These are phyloP conservation scores for Stentor coeruleus DNA, from an alignment of 73 alveolate species.

Conservation along the genomic window DNA sequence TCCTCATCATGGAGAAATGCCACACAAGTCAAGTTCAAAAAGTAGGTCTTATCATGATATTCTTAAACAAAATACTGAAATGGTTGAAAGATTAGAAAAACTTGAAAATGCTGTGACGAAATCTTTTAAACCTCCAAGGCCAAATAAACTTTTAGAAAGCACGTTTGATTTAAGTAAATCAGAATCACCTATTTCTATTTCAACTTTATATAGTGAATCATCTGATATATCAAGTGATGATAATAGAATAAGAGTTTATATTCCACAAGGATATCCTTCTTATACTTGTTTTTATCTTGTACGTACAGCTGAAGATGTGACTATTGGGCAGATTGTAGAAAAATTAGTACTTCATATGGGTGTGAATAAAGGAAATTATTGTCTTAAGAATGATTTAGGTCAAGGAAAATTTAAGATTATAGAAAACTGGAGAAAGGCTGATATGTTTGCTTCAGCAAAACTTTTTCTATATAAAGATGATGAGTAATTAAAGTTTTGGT, in stretches of 20 bases:
- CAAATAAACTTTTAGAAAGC: background rate
- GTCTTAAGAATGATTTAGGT: no score
- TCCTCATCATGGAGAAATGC: background rate
- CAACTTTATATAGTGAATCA: background rate
- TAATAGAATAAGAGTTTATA: background rate
- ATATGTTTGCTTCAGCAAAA: no score
- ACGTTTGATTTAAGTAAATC: background rate
- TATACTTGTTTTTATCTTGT: background rate
- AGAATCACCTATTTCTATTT: constrained; percentile 20
- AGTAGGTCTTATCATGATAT: background rate
- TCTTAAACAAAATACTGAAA: background rate
- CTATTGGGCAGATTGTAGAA: background rate
- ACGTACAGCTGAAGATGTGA: background rate
- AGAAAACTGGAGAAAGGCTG: no score
- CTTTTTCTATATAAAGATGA: no score
- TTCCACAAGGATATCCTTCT: constrained; percentile 22
- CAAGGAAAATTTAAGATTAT: no score
- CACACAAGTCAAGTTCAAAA: background rate
- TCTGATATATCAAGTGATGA: background rate
- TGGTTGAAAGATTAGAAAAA: background rate
- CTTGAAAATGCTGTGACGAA: constrained; percentile 3
- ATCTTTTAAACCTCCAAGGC: background rate
- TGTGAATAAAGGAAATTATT: no score
- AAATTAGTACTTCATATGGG: background rate
- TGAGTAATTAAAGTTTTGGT: no score